phyloP scores from a whole-genome alignment of 768 basidiomycete species.

The Steccherinum ochraceum region DNA sequence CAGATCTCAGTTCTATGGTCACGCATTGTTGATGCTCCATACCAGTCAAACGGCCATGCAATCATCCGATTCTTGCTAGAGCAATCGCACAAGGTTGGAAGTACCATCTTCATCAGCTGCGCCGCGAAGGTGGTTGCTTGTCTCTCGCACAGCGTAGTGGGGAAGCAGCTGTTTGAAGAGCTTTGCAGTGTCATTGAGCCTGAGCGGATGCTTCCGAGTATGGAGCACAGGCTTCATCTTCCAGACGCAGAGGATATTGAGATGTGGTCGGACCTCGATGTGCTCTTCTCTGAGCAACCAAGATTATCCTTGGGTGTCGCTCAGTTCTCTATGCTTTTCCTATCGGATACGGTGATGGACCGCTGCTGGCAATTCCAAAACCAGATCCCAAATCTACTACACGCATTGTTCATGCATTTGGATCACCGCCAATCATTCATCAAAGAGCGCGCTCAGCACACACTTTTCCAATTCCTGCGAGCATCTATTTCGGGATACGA shows the following conservation, averaged over 20 bases:
- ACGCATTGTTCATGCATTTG: constrained; percentile 74
- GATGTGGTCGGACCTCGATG: constrained; percentile 75
- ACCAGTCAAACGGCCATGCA: constrained; percentile 71
- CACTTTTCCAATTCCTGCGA: constrained; percentile 80
- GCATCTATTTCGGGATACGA: constrained; percentile 78
- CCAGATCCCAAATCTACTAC: constrained; percentile 70
- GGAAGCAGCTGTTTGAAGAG: constrained; percentile 71
- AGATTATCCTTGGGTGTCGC: constrained; percentile 70
- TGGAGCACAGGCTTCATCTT: constrained; percentile 60
- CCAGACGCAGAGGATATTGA: constrained; percentile 65
- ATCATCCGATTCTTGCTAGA: constrained; percentile 80
- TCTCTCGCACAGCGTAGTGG: constrained; percentile 71
- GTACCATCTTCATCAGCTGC: constrained; percentile 68
- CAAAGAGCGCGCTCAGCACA: constrained; percentile 62
- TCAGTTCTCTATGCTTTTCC: constrained; percentile 83
- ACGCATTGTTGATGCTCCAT: constrained; percentile 65
- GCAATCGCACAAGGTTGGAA: constrained; percentile 81
- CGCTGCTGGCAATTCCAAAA: constrained; percentile 69
- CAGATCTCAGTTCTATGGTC: constrained; percentile 79
- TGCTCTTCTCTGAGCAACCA: constrained; percentile 67
- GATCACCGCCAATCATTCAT: constrained; percentile 72
- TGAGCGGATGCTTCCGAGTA: constrained; percentile 71
- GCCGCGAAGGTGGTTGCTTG: constrained; percentile 80
- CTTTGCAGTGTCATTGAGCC: constrained; percentile 84
- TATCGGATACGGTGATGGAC: constrained; percentile 70